Base-by-base conservation (phyloP, 306 rosid genomes). In the Pterocarpus macrocarpus region DNA sequence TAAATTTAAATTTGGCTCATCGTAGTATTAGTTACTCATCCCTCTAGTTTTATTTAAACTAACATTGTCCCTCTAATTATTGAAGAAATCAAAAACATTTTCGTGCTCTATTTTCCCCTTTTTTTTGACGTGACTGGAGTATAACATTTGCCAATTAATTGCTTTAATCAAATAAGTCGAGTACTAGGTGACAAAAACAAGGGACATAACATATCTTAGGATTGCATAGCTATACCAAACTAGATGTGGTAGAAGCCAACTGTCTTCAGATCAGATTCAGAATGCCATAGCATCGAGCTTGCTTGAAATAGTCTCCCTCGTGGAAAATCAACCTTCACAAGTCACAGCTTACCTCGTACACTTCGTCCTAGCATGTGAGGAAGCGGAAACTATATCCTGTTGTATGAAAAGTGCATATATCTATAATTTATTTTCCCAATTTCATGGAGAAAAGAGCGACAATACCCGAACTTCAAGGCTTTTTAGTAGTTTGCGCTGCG, bases 381-480 rank as follows among this genome's bases (percentile, higher is more conserved):
- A 56, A 11, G 4, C 17, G 36, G 15, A 52, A 53, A 55, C 64
- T n/a, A 35, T 12, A 35, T 22, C 17, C n/a, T 33, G 7, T 45
- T 68, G 17, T 45, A 43, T 28, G 9, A 77, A 66, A 77, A 53
- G 65, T 78, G 12, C 36, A 67, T 67, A 67, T 7, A 8, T 39
- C 43, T 2, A 65, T 57, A 56, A 47, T 71, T 38, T 71, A 14
- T 16, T 63, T 63, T 64, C 80, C 84, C 69, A 53, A 55, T 53
- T 81, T 64, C 75, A 39, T 55, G 75, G 75, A 81, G 64, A 62
- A 36, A 35, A 63, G 57, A 30, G 36, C 10, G 36, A 69, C 39
- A 43, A 33, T 2, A 32, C 28, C n/a, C 2, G 58, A 39, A 55
- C 39, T 64, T 77, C 56, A 38, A 77, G 33, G 66, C 57, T 64